A percentile compares a stretch with the other conserved stretches of the same genome.
phyloP scores from a whole-genome alignment of 2,329 filamentous ascomycete species.

The Mycosphaerella arachidis region DNA sequence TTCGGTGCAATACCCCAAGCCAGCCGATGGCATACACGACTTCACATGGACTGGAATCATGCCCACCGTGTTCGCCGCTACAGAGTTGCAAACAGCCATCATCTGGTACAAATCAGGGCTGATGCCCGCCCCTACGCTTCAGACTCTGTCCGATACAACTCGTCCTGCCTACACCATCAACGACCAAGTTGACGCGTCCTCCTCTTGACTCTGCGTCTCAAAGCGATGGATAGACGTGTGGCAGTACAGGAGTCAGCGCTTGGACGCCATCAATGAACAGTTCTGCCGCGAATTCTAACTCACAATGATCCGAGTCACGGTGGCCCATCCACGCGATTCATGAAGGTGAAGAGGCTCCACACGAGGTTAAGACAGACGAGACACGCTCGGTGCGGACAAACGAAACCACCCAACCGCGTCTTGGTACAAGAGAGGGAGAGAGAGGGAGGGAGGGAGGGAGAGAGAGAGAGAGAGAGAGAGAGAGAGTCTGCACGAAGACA shows the following conservation, averaged over 20 bases:
- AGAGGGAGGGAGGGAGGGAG: too few species aligned
- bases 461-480: too few species aligned
- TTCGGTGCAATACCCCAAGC: constrained; percentile 7
- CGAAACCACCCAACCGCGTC: too few species aligned
- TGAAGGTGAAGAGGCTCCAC: background rate
- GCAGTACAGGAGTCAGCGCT: background rate
- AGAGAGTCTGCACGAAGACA: too few species aligned
- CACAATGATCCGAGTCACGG: background rate
- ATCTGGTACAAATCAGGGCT: background rate
- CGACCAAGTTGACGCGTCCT: background rate
- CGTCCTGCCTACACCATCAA: background rate
- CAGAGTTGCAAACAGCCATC: background rate
- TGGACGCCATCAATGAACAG: background rate
- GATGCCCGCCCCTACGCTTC: too few species aligned
- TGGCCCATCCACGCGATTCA: background rate
- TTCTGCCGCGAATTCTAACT: background rate
- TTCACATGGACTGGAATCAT: constrained; percentile 5
- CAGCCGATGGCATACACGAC: constrained; percentile 3
- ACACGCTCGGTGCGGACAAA: background rate
- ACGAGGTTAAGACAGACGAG: background rate
- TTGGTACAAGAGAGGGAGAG: too few species aligned
- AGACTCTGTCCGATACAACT: background rate
- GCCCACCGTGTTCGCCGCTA: background rate
- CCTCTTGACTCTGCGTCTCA: background rate
- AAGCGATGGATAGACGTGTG: background rate